These are phyloP conservation scores for Dothideomycetes sp. DNA, from an alignment of 2,329 filamentous ascomycete species.

Conservation along the genomic window DNA sequence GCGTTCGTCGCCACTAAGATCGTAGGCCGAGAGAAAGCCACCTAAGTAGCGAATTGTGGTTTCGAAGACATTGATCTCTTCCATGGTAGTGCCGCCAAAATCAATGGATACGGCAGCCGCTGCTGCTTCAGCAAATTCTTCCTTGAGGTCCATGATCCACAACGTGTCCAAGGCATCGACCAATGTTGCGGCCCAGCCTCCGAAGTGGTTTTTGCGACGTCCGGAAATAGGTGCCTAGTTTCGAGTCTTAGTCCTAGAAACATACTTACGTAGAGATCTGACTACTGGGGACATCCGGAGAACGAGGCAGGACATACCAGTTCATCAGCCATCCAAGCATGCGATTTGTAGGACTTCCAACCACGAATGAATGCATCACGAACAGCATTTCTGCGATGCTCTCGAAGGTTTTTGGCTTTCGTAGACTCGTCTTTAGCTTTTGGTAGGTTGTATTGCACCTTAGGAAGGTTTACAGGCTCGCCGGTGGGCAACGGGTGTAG, in stretches of 20 bases:
- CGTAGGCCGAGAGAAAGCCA: conserved; percentile 25
- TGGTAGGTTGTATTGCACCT: conserved; percentile 30
- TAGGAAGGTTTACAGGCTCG: conserved; percentile 26
- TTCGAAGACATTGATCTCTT: conserved; percentile 37
- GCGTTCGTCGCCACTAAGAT: conserved; percentile 23
- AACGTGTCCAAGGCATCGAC: conserved; percentile 68
- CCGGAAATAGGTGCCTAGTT: conserved; percentile 37
- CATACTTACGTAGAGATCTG: too few relatives aligned
- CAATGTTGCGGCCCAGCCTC: conserved; percentile 81
- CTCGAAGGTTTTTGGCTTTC: conserved; percentile 20
- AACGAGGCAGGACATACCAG: conserved; percentile 29
- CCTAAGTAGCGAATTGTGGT: conserved; percentile 35
- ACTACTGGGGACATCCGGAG: too few relatives aligned
- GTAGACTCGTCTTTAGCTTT: conserved; percentile 23
- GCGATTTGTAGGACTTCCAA: conserved; percentile 32
- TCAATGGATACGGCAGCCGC: conserved; percentile 31
- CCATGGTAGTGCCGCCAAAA: conserved; percentile 26
- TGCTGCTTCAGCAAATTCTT: conserved; percentile 34
- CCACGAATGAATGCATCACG: conserved; percentile 31
- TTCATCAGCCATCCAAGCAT: conserved; percentile 40
- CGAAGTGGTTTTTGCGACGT: conserved; percentile 66
- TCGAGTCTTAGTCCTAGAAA: too few relatives aligned
- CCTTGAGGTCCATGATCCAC: conserved; percentile 58
- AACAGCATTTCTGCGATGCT: conserved; percentile 26
- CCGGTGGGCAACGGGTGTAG: conserved; percentile 27